A percentile compares a stretch with the other conserved stretches of the same genome.
Evolutionary conservation across 2,329 filamentous ascomycete genomes (phyloP).

Genomic region (Arthrobotrys conoides): DNA sequence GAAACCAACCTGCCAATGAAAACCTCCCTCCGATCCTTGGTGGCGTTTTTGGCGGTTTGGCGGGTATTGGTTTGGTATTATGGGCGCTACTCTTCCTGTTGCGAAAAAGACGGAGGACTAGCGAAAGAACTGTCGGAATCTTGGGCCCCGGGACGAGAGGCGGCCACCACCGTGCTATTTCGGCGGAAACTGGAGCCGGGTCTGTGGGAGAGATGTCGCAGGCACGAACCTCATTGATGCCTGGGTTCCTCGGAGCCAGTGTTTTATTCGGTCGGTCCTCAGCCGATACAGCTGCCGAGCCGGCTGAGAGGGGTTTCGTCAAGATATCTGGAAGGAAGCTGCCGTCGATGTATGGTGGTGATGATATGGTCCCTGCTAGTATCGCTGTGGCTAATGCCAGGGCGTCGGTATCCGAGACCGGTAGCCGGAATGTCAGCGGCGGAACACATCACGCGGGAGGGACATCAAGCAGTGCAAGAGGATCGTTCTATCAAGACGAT

Average conservation of each 20-base stretch:
- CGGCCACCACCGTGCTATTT: constrained; percentile 47
- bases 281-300: constrained; percentile 38
- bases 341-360: constrained; percentile 51
- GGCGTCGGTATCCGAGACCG: constrained; percentile 52
- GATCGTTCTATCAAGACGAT: constrained; percentile 46
- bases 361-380: constrained; percentile 54
- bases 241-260: constrained; percentile 33
- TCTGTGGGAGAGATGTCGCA: constrained; percentile 55
- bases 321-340: constrained; percentile 57
- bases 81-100: constrained; percentile 56
- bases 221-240: constrained; percentile 47
- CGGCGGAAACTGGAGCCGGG: constrained; percentile 43
- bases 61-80: constrained; percentile 49
- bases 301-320: constrained; percentile 47
- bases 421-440: constrained; percentile 56
- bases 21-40: constrained; percentile 59
- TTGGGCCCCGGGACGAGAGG: constrained; percentile 18
- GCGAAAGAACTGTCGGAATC: constrained; percentile 26
- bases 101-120: constrained; percentile 35
- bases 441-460: constrained; percentile 44
- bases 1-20: constrained; percentile 29
- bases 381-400: constrained; percentile 44
- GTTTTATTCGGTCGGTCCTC: constrained; percentile 42
- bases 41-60: constrained; percentile 55
- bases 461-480: constrained; percentile 31